Conservation (phyloP, 2,329 filamentous ascomycete genomes). For the Grosmannia clavigera region DNA sequence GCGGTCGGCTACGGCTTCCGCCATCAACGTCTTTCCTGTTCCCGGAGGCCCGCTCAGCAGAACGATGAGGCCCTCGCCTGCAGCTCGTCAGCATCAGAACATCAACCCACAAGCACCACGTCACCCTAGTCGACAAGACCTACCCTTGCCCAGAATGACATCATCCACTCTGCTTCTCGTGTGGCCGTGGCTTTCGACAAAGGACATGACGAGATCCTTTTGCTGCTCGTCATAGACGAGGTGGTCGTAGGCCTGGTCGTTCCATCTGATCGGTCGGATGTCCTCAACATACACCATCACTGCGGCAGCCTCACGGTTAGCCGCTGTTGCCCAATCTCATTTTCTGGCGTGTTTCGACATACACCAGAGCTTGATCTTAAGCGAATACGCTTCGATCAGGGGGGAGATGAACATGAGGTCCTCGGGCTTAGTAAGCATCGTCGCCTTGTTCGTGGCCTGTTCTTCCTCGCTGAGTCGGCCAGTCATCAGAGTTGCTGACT, state of each 20-base stretch:
- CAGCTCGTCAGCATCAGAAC: background rate
- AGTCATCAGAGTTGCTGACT: background rate
- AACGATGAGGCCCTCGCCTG: constrained; percentile 27
- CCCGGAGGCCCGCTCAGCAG: constrained; percentile 25
- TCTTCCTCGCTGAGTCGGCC: constrained; percentile 21
- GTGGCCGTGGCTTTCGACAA: constrained; percentile 30
- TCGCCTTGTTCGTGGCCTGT: constrained; percentile 24
- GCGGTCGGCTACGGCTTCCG: constrained; percentile 26
- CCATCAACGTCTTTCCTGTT: constrained; percentile 33
- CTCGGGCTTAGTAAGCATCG: constrained; percentile 25
- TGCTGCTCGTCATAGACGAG: constrained; percentile 34
- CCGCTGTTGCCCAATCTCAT: background rate
- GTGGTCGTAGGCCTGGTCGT: constrained; percentile 30
- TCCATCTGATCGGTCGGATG: constrained; percentile 29
- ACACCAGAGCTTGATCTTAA: constrained; percentile 35
- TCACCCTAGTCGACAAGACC: background rate
- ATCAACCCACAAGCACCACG: background rate
- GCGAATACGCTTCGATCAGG: constrained; percentile 29
- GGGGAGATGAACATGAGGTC: constrained; percentile 29
- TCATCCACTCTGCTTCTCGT: constrained; percentile 20
- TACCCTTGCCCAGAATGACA: constrained; percentile 29
- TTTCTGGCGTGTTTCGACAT: constrained; percentile 12
- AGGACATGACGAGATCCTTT: constrained; percentile 34
- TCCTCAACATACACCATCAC: constrained; percentile 27
- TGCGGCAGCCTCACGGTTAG: background rate